Base-by-base conservation (phyloP, 768 basidiomycete genomes). In the Vishniacozyma victoriae region DNA sequence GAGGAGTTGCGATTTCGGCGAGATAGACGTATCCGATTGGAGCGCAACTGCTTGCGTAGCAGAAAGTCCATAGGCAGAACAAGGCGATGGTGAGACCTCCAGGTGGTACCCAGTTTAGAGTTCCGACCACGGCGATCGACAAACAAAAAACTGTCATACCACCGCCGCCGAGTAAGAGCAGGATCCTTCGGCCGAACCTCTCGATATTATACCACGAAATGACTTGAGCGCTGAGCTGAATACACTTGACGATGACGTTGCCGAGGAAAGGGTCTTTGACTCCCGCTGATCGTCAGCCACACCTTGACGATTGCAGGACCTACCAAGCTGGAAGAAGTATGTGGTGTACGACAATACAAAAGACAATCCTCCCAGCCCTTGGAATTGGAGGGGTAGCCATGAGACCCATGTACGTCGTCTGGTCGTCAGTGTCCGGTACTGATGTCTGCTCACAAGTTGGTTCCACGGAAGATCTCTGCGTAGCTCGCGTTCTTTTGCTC, bases 121-220 rank as follows among this genome's bases (percentile, higher is more conserved):
- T 41, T 6, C 57, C 53, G 24, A 59, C 5, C 3, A 25, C 36
- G 16, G 48, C 57, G 14, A 59, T 46, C 18, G 41, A 29, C 3
- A 55, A 19, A 18, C 43, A 40, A 35, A 39, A 24, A 12, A 52
- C 22, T 1, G 39, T 38, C 31, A 46, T 31, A 1, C 29, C 35
- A 0, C 39, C 0, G 22, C 41, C 45, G 5, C 46, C 57, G 0
- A 16, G 24, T 18, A 59, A 33, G 16, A 59, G 39, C 0, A 55
- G 33, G 3, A 53, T 44, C 35, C 57, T 22, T 33, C 57, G 57
- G 24, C 57, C 57, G n/a, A 59, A 16, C 24, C 46, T 25, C 23
- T 59, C 57, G 43, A 54, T 50, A 2, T 42, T 37, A 39, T 59
- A 59, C 49, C 54, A 52, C 2, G 59, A 60, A 1, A 41, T 29